Conservation (phyloP, 2,329 filamentous ascomycete genomes). For the Pseudogymnoascus sp. region DNA sequence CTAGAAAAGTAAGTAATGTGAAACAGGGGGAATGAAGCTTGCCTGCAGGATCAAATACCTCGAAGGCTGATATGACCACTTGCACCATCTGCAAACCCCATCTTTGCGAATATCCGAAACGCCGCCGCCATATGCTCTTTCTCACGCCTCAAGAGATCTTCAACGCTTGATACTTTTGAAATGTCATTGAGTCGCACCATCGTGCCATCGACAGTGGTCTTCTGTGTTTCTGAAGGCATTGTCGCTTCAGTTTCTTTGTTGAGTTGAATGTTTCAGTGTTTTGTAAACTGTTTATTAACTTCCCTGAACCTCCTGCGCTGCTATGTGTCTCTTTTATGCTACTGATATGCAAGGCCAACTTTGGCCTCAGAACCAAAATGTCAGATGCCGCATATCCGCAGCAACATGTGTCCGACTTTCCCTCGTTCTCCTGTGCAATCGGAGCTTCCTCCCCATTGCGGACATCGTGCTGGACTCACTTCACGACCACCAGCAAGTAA, state of each 20-base stretch:
- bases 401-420: background rate
- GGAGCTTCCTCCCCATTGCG: background rate
- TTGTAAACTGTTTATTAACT: background rate
- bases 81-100: conserved; percentile 36
- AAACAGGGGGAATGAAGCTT: background rate
- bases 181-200: background rate
- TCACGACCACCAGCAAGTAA: background rate
- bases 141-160: background rate
- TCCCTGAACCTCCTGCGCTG: background rate
- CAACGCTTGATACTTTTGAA: background rate
- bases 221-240: background rate
- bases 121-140: conserved; percentile 39
- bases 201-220: background rate
- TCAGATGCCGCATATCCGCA: background rate
- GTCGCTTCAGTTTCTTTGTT: background rate
- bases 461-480: background rate
- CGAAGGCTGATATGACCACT: conserved; percentile 36
- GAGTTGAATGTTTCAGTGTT: background rate
- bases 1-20: too few species aligned
- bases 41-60: background rate
- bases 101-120: conserved; percentile 38
- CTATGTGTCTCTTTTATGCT: background rate
- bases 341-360: background rate
- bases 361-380: background rate
- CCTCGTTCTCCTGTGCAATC: background rate